Evolutionary conservation across 805 yeast genomes (phyloP), one percentile per base, ranked within the genome.

Genomic region (Pichia phayaonensis): DNA sequence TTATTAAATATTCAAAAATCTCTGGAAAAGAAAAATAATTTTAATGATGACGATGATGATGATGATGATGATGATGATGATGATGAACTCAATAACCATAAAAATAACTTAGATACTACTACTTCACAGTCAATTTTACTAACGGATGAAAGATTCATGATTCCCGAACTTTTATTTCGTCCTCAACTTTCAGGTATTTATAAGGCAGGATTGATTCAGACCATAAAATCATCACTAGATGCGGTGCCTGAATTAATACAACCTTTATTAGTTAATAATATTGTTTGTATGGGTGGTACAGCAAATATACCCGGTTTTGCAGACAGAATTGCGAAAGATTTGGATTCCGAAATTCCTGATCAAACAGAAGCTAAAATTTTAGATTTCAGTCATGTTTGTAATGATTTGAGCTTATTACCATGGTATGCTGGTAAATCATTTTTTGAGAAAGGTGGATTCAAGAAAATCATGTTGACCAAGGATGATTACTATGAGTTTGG

Each of bases 401-500:
- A 77, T 2, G 69, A 75, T 10, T 74, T 72, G 52, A 79, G 83
- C 0, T 59, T 60, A 24, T 29, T 60, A 38, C 63, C 64, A 0
- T 84, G 88, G 85, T 64, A 71, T 42, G 77, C 85, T 11, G 88
- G 84, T 47, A 61, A 70, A 15, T 53, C 58, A 7, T 72, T 83
- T 47, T 75, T 74, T 21, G 69, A 74, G 3, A 68, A 71, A 20
- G 77, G 71, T 29, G 72, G 77, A 10, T 69, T 75, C 50, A 65
- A 68, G 18, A 72, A 77, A 39, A 76, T 83, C 18, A 73, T 81
- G 49, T 81, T 94, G 8, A 76, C 95, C 0, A 79, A 83, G 53
- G 79, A 81, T 50, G 98, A 94, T 46, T 94, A 90, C 60, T 74
- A 79, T 56, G 99, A 94, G 65, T 84, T 87, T 61, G 99, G 99